Conservation (phyloP, 2,329 filamentous ascomycete genomes). For the Cladosporium velox region DNA sequence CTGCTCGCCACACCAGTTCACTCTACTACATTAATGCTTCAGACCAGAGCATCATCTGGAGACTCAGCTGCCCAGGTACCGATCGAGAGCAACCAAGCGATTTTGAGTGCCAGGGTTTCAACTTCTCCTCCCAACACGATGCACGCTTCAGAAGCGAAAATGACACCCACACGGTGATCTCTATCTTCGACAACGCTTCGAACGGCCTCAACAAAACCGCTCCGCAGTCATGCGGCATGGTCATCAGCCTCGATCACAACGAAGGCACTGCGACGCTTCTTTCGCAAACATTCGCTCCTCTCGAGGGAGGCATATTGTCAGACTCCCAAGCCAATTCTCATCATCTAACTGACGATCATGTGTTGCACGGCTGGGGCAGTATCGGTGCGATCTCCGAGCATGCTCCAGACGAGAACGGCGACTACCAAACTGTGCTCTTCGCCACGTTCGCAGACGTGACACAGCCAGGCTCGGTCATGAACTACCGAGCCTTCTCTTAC, state of each 20-base stretch:
- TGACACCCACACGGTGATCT: constrained; percentile 48
- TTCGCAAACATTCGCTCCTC: constrained; percentile 24
- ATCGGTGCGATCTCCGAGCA: constrained; percentile 41
- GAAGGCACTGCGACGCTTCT: constrained; percentile 26
- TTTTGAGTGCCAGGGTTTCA: constrained; percentile 29
- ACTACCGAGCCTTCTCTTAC: constrained; percentile 55
- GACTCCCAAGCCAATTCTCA: constrained; percentile 54
- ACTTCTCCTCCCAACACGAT: constrained; percentile 54
- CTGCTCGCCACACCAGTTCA: constrained; percentile 51
- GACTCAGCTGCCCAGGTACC: constrained; percentile 36
- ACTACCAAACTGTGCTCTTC: constrained; percentile 48
- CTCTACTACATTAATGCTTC: constrained; percentile 50
- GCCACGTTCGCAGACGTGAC: constrained; percentile 43
- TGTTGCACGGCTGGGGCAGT: constrained; percentile 57
- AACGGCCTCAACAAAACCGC: constrained; percentile 29
- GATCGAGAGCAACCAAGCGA: constrained; percentile 15
- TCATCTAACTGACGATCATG: constrained; percentile 52
- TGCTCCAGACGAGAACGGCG: constrained; percentile 42
- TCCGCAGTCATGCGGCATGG: constrained; percentile 28
- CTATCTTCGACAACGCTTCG: constrained; percentile 55
- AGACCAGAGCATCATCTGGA: constrained; percentile 53
- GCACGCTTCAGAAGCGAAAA: constrained; percentile 46
- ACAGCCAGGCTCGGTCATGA: constrained; percentile 30
- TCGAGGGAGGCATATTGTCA: neutral
- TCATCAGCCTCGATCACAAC: constrained; percentile 30